Evolutionary conservation across 2,329 filamentous ascomycete genomes (phyloP), one percentile per base, ranked within the genome.

Genomic region (Apiospora koreana): DNA sequence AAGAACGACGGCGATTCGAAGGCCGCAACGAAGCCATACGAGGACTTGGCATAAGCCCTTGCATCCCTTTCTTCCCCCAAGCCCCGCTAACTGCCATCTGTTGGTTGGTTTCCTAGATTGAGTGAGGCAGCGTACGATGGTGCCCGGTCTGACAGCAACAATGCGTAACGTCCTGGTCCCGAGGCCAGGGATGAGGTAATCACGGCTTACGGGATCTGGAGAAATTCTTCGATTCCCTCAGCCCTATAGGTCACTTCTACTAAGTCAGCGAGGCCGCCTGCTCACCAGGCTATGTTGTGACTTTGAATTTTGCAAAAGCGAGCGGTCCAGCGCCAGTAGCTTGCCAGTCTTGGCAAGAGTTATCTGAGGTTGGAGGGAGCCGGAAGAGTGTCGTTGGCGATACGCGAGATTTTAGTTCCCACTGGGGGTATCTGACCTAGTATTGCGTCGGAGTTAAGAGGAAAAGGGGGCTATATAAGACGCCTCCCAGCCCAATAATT

Each of bases 31-130:
- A 43, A 43, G 16, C 41, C 9, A 58, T 62, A 62, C 54, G 54
- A 62, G 54, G 28, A 12, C 54, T 62, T 62, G 54, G 54, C 54
- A 7, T 62, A 62, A 62, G 54, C 54, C 31, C 54, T 62, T 62
- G 31, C n/a, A 38, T 38, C 4, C 50, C n/a, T n/a, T n/a, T n/a
- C 28, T 18, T 38, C 2, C 31, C 9, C 6, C 50, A 7, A 54
- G 25, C 48, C 48, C 23, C 23, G 28, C 8, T 16, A 58, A 35
- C 31, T 38, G 54, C 31, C 7, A 35, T 58, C n/a, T 58, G 31
- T 9, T 14, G 31, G 21, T 2, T 8, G 18, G 21, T 5, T 6
- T n/a, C 4, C 35, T 35, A 10, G 18, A 18, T 31, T 2, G 28
- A n/a, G 18, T 21, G 5, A 46, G 5, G 6, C 4, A 46, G 9